Base-by-base conservation (phyloP, 345 rosid species). In the Ceriops decandra region DNA sequence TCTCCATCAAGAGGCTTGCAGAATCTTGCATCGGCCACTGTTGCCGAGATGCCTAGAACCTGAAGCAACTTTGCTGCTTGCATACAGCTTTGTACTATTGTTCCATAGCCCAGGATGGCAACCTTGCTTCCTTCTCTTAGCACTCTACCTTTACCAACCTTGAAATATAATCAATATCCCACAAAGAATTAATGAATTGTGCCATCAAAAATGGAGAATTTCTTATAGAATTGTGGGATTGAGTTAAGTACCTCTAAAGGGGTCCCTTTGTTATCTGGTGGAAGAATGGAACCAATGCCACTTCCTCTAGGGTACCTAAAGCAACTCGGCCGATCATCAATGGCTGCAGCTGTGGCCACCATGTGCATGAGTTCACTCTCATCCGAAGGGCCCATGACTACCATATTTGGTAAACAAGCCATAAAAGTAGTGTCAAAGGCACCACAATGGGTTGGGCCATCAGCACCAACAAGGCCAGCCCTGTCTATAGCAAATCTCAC, bases 381-480 rank as follows among this genome's bases (percentile, higher is more conserved):
- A 53, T 79, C 54, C 0, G 85, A 81, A 15, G 87, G 89, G 31
- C 85, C 87, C 87, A 85, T 80, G 52, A 83, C 90, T 64, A 85
- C 89, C 87, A 83, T 82, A 66, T 85, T 85, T 1, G 87, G 87
- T 42, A 85, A 65, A 53, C 89, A 79, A 30, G 88, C 85, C 85
- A 82, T 85, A 75, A 66, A 85, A 51, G 85, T 81, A 5, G 80
- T 76, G 73, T 85, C 86, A 27, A 85, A 85, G 2, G 85, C 83
- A 8, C 85, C 84, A 7, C 86, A 82, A 64, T 85, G 86, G 2
- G 86, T 85, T 8, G 88, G 88, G 35, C 88, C 86, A 51, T 85
- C 88, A 20, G 79, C 85, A 24, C 85, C 88, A 1, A 85, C 85
- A 4, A 82, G 77, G 13, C 87, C 85, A 1, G 85, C 85, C 62